These are phyloP conservation scores for Vitis amurensis DNA, from an alignment of 164 flowering plant species.

Conservation along the genomic window DNA sequence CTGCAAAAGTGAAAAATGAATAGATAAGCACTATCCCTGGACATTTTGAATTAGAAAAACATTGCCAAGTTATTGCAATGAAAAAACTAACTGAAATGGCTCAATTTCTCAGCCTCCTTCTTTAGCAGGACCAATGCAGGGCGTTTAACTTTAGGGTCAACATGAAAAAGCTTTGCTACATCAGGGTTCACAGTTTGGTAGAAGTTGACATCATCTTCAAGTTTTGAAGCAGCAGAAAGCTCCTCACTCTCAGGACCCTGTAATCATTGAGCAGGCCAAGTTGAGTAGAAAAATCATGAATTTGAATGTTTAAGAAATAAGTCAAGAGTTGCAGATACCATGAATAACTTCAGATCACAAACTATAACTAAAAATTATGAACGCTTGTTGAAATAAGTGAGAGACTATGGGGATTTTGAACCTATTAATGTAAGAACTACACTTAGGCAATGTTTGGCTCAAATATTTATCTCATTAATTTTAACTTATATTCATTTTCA, in stretches of 20 bases:
- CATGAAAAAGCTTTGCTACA: constrained; percentile 83
- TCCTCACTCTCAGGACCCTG: constrained; percentile 88
- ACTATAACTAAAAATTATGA: no score
- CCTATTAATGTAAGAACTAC: no score
- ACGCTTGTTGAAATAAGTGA: no score
- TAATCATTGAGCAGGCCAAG: background rate
- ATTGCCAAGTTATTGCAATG: constrained; percentile 1
- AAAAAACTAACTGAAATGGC: constrained; percentile 57
- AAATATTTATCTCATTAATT: no score
- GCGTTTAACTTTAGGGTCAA: constrained; percentile 65
- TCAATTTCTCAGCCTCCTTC: constrained; percentile 82
- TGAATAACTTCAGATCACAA: no score
- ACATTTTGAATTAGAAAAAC: constrained; percentile 3
- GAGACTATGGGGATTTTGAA: no score
- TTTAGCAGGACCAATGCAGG: constrained; percentile 86
- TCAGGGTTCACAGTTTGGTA: constrained; percentile 82
- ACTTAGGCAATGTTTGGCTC: no score
- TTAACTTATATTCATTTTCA: no score
- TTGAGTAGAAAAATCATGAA: background rate
- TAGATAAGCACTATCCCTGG: background rate
- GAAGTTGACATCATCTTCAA: constrained; percentile 88
- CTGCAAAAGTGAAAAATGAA: constrained; percentile 37
- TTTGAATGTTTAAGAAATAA: background rate
- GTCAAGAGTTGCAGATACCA: no score
- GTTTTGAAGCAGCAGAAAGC: constrained; percentile 85